phyloP scores from a whole-genome alignment of 2,329 filamentous ascomycete genomes.

The Talaromyces sp. region DNA sequence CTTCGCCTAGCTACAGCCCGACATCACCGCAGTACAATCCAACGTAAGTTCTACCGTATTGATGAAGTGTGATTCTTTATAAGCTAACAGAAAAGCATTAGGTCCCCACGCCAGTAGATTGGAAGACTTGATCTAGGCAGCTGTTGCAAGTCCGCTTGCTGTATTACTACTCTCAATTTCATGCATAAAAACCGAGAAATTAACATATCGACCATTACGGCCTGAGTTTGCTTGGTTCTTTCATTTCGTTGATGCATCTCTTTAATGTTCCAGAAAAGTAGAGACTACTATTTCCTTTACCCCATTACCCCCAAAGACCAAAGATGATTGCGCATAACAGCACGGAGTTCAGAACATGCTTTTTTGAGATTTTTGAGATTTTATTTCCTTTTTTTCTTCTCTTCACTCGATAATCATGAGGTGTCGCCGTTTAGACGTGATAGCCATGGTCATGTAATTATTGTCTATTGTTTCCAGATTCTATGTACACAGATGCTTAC shows the following conservation, averaged over 20 bases:
- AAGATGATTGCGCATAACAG: conserved; percentile 24
- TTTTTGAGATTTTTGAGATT: conserved; percentile 7
- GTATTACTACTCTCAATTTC: conserved; percentile 38
- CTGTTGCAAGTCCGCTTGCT: conserved; percentile 20
- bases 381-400: conserved; percentile 9
- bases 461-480: conserved; percentile 15
- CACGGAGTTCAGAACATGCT: conserved; percentile 24
- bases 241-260: conserved; percentile 20
- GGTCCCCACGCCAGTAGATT: conserved; percentile 42
- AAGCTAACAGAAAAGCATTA: conserved; percentile 19
- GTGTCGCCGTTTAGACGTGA: conserved; percentile 9
- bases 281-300: conserved; percentile 21
- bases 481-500: conserved; percentile 18
- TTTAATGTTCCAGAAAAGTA: conserved; percentile 5
- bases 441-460: conserved; percentile 12
- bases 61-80: not conserved
- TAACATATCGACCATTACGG: conserved; percentile 36
- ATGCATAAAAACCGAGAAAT: conserved; percentile 32
- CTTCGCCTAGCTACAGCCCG: conserved; percentile 43
- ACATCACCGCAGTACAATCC: conserved; percentile 44
- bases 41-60: conserved; percentile 34
- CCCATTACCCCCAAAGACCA: not conserved
- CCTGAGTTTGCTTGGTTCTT: conserved; percentile 36
- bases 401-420: conserved; percentile 1
- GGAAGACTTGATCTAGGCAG: conserved; percentile 23